Evolutionary conservation across 257 asterid genomes (phyloP).

Genomic region (Forsythia viridissima): DNA sequence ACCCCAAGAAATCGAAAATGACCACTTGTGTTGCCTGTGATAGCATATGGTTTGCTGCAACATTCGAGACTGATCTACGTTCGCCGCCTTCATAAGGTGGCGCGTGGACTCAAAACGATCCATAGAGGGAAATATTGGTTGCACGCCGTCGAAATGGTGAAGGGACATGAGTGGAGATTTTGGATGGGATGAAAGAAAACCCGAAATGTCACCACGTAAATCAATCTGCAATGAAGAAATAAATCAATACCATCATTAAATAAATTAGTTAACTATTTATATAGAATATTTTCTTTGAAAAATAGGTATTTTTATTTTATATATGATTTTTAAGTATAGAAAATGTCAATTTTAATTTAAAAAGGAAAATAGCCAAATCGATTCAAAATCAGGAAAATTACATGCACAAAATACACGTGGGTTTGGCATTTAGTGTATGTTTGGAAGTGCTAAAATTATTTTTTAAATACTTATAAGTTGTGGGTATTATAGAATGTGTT

Average conservation of each 20-base stretch:
- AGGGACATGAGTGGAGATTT: slow-evolving; percentile 47
- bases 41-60: slow-evolving; percentile 61
- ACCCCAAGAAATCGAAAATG: slow-evolving; percentile 65
- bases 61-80: slow-evolving; percentile 50
- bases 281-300: no score
- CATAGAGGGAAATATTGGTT: slow-evolving; percentile 51
- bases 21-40: slow-evolving; percentile 43
- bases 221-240: slow-evolving; percentile 41
- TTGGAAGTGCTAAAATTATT: no score
- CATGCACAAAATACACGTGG: no score
- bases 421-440: no score
- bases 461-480: no score
- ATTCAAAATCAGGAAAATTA: no score
- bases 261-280: no score
- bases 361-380: no score
- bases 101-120: slow-evolving; percentile 39
- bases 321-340: no score
- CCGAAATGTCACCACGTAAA: slow-evolving; percentile 62
- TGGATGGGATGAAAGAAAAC: slow-evolving; percentile 65
- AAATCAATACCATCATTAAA: neutral
- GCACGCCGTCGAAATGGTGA: slow-evolving; percentile 62
- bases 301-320: no score
- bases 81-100: slow-evolving; percentile 54
- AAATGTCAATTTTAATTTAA: no score
- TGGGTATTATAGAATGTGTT: no score